Evolutionary conservation across 768 basidiomycete genomes (phyloP).

Genomic region (Serendipita sp.): DNA sequence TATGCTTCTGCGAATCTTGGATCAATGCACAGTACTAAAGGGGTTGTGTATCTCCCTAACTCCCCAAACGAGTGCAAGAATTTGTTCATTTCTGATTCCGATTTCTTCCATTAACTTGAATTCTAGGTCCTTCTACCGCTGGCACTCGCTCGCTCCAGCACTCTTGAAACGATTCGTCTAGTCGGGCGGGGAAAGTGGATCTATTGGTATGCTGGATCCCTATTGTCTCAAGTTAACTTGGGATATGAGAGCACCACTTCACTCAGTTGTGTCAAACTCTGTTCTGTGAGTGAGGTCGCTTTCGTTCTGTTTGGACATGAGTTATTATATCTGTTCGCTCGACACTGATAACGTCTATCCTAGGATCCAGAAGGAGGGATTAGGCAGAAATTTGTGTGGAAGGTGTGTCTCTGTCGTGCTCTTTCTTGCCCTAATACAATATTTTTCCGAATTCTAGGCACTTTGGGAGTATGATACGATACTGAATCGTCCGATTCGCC

Average conservation of each 20-base stretch:
- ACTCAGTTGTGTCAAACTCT: background rate
- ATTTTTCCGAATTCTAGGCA: background rate
- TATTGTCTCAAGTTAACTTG: background rate
- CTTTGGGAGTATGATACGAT: background rate
- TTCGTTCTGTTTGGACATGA: too few species aligned
- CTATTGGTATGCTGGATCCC: background rate
- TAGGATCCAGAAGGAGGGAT: background rate
- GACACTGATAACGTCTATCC: background rate
- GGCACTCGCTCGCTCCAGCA: background rate
- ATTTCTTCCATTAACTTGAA: background rate
- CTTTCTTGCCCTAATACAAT: background rate
- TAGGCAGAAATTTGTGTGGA: background rate
- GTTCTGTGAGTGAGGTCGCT: background rate
- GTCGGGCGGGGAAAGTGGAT: background rate
- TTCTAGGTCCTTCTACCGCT: background rate
- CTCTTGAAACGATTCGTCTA: background rate
- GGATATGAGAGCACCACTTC: background rate
- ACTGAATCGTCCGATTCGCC: background rate
- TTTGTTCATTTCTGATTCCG: background rate
- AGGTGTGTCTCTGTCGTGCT: background rate
- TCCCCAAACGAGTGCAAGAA: background rate
- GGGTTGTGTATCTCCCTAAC: background rate
- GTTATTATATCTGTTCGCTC: too few species aligned
- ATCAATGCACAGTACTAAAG: background rate
- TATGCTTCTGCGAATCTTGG: background rate